Evolutionary conservation across 305 asterid species (phyloP).

Genomic region (Fraxinus baroniana): DNA sequence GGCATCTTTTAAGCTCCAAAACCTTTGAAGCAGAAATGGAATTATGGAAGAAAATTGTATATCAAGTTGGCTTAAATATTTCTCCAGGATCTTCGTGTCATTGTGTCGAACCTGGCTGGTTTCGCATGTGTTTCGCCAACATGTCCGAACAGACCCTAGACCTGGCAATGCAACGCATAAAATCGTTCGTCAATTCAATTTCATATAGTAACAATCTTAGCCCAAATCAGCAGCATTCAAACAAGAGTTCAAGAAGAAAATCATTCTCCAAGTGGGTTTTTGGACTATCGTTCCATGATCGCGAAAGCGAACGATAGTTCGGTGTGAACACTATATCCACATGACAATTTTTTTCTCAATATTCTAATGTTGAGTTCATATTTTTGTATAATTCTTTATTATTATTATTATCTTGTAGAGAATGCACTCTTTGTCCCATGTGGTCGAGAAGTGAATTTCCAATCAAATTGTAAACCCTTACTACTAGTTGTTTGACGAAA

Average conservation of each 20-base stretch:
- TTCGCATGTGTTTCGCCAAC: slow-evolving; percentile 19
- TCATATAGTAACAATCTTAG: not conserved
- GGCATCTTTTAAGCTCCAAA: slow-evolving; percentile 14
- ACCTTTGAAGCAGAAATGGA: slow-evolving; percentile 21
- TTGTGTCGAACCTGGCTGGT: slow-evolving; percentile 23
- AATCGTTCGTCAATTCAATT: not conserved
- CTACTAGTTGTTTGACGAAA: slow-evolving; percentile 15
- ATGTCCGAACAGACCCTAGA: slow-evolving; percentile 14
- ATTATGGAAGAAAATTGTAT: slow-evolving; percentile 19
- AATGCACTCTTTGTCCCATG: slow-evolving; percentile 48
- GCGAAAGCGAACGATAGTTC: slow-evolving; percentile 42
- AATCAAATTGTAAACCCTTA: slow-evolving; percentile 17
- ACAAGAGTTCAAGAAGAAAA: slow-evolving; percentile 36
- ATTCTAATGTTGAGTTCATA: slow-evolving; percentile 37
- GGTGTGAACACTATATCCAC: slow-evolving; percentile 11
- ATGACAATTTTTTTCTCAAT: slow-evolving; percentile 35
- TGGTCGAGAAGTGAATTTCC: slow-evolving; percentile 45
- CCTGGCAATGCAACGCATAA: slow-evolving; percentile 7
- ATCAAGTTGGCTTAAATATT: slow-evolving; percentile 12
- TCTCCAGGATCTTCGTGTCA: slow-evolving; percentile 23
- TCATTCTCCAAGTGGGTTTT: slow-evolving; percentile 54
- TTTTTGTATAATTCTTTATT: slow-evolving; percentile 21
- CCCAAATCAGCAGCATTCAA: slow-evolving; percentile 16
- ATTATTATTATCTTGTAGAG: slow-evolving; percentile 6
- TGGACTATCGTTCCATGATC: slow-evolving; percentile 46